Percentiles rank a stretch among this genome's conserved stretches.
These are phyloP conservation scores for Cyberlindnera mycetangii DNA, from an alignment of 805 yeast genomes.

Conservation along the genomic window DNA sequence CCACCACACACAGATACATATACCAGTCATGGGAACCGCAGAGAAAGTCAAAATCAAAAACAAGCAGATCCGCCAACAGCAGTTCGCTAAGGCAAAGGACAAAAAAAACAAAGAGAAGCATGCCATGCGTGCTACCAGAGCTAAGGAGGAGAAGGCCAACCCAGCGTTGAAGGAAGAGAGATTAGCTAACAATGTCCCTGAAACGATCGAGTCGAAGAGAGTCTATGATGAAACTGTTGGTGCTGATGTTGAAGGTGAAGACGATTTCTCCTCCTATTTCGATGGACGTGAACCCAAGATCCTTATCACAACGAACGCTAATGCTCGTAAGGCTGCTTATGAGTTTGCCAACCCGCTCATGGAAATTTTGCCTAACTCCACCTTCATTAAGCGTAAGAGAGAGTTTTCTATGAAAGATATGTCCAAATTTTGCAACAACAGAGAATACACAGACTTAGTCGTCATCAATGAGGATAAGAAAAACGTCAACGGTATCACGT, in stretches of 20 bases:
- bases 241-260: conserved; percentile 29
- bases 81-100: conserved; percentile 70
- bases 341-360: conserved; percentile 84
- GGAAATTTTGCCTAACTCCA: conserved; percentile 81
- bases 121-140: conserved; percentile 71
- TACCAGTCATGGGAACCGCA: conserved; percentile 24
- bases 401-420: conserved; percentile 85
- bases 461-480: conserved; percentile 95
- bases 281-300: conserved; percentile 64
- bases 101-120: conserved; percentile 76
- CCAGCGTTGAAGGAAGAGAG: conserved; percentile 83
- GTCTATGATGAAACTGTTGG: conserved; percentile 29
- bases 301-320: conserved; percentile 81
- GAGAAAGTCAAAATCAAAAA: conserved; percentile 52
- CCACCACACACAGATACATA: not conserved
- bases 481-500: conserved; percentile 85
- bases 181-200: conserved; percentile 37
- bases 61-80: conserved; percentile 75
- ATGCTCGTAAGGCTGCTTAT: conserved; percentile 83
- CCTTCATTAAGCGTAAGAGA: conserved; percentile 82
- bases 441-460: conserved; percentile 84
- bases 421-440: conserved; percentile 73
- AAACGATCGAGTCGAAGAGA: conserved; percentile 28
- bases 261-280: conserved; percentile 28
- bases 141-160: conserved; percentile 80